A percentile compares a stretch with the other conserved stretches of the same genome.
phyloP scores from a whole-genome alignment of 345 rosid species.

The Eucalyptus pumila region DNA sequence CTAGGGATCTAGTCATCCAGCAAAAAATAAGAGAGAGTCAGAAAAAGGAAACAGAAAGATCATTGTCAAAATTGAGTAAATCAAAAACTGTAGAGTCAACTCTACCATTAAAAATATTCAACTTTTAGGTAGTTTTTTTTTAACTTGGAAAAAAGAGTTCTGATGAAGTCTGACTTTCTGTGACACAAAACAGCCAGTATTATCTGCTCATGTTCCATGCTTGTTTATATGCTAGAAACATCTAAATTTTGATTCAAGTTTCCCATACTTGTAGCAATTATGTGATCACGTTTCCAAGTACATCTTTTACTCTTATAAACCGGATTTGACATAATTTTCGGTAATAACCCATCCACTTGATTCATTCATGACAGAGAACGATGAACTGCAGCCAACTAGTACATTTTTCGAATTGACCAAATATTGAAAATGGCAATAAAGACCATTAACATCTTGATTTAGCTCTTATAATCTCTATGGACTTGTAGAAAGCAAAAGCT shows the following conservation, averaged over 20 bases:
- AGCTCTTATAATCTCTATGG: neutral
- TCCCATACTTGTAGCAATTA: neutral
- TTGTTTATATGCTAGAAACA: neutral
- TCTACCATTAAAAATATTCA: neutral
- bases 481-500: neutral
- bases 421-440: neutral
- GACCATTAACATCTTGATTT: neutral
- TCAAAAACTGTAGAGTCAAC: neutral
- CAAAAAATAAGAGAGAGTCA: neutral
- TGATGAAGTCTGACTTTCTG: neutral
- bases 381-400: neutral
- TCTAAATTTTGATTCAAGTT: neutral
- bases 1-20: constrained; percentile 54
- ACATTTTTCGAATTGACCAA: neutral
- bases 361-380: neutral
- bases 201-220: neutral
- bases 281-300: neutral
- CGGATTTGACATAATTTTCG: neutral
- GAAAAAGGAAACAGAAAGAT: neutral
- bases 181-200: neutral
- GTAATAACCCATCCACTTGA: neutral
- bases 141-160: neutral
- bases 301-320: neutral
- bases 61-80: neutral
- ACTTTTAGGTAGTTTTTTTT: neutral